A percentile compares a stretch with the other conserved stretches of the same genome.
Evolutionary conservation across 305 asterid genomes (phyloP).

Genomic region (Rubia balearica): DNA sequence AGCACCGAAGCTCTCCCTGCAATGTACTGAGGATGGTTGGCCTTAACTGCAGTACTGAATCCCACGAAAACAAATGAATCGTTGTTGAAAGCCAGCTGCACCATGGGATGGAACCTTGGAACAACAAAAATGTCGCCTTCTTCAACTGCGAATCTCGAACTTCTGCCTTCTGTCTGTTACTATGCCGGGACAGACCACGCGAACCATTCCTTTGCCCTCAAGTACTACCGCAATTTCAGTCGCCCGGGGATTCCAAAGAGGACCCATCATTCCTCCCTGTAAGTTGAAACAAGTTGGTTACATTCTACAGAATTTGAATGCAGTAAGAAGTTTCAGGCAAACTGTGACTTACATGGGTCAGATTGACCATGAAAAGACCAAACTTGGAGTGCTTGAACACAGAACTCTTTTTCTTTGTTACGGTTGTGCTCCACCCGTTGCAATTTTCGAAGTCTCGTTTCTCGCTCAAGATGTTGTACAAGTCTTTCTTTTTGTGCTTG

Average conservation of each 20-base stretch:
- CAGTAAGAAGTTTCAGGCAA: background rate
- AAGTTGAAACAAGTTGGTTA: background rate
- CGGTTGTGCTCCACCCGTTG: conserved; percentile 85
- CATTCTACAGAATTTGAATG: background rate
- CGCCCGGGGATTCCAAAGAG: conserved; percentile 84
- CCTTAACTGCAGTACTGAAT: conserved; percentile 39
- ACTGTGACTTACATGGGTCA: conserved; percentile 47
- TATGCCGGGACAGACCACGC: conserved; percentile 42
- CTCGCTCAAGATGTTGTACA: conserved; percentile 49
- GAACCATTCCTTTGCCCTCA: conserved; percentile 68
- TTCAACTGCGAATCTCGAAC: conserved; percentile 40
- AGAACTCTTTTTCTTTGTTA: conserved; percentile 39
- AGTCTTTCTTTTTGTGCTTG: conserved; percentile 29
- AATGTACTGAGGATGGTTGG: conserved; percentile 66
- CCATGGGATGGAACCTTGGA: conserved; percentile 73
- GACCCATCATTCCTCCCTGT: conserved; percentile 96
- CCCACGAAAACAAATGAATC: conserved; percentile 66
- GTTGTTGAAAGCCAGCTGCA: conserved; percentile 77
- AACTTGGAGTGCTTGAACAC: conserved; percentile 38
- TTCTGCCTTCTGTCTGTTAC: conserved; percentile 28
- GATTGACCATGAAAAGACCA: conserved; percentile 77
- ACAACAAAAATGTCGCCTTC: conserved; percentile 71
- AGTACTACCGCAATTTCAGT: conserved; percentile 50
- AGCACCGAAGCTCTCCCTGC: conserved; percentile 68
- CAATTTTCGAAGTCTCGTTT: conserved; percentile 63